Conservation (phyloP, 2,329 filamentous ascomycete genomes). For the Akanthomyces uredinophilus region DNA sequence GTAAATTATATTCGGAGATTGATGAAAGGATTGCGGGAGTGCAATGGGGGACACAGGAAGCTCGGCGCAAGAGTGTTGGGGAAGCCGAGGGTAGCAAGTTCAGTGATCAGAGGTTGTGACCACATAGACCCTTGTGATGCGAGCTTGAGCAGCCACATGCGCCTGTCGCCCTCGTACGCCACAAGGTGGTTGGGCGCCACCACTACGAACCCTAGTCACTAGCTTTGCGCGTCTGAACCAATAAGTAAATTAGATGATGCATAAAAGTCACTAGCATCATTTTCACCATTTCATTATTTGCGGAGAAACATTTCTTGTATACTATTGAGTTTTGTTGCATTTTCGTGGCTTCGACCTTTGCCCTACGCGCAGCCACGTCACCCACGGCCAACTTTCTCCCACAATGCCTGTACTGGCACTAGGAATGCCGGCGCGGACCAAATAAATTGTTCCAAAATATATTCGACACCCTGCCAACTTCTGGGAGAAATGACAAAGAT, state of each 20-base stretch:
- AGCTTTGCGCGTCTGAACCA: not conserved
- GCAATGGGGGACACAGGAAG: not conserved
- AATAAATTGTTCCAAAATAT: slow-evolving; percentile 30
- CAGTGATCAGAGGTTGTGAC: slow-evolving; percentile 13
- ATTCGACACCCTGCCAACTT: slow-evolving; percentile 26
- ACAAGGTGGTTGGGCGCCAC: slow-evolving; percentile 9
- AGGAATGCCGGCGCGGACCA: slow-evolving; percentile 36
- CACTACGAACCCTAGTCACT: not conserved
- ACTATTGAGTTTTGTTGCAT: not conserved
- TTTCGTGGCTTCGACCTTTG: not conserved
- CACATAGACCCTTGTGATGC: slow-evolving; percentile 12
- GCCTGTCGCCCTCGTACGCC: not conserved
- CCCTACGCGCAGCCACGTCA: too few species aligned
- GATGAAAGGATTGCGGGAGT: not conserved
- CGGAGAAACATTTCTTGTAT: not conserved
- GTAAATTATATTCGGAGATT: not conserved
- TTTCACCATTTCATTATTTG: not conserved
- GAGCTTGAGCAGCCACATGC: slow-evolving; percentile 9
- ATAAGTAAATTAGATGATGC: too few species aligned
- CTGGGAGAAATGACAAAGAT: slow-evolving; percentile 9
- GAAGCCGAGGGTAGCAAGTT: not conserved
- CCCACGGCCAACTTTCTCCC: slow-evolving; percentile 15
- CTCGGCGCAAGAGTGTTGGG: not conserved
- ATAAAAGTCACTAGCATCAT: too few species aligned
- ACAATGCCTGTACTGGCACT: slow-evolving; percentile 27